Evolutionary conservation across 139 green algal species (phyloP).

Genomic region (Tetraselmis striata): DNA sequence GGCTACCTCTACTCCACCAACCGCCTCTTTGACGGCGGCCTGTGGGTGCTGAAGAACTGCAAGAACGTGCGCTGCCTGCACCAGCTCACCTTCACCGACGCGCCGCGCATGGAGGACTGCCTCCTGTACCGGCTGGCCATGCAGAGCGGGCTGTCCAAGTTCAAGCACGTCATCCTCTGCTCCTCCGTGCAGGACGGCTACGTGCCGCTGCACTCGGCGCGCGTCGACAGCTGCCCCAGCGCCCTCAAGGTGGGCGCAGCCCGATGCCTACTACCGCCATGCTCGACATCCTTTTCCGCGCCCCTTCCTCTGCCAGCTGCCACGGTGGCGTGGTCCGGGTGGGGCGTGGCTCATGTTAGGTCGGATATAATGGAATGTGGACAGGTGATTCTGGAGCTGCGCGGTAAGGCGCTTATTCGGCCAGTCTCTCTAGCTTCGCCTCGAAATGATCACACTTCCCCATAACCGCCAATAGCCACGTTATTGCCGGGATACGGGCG

Average conservation of each 20-base stretch:
- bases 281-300: constrained; percentile 12
- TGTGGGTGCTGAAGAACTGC: constrained; percentile 43
- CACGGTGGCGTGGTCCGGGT: too few species aligned
- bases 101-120: constrained; percentile 34
- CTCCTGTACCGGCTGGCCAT: constrained; percentile 52
- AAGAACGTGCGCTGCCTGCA: constrained; percentile 36
- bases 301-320: neutral
- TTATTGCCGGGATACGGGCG: too few species aligned
- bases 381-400: too few species aligned
- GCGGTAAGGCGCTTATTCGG: too few species aligned
- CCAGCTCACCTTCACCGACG: constrained; percentile 59
- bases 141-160: constrained; percentile 30
- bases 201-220: constrained; percentile 51
- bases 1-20: constrained; percentile 56
- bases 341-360: too few species aligned
- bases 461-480: too few species aligned
- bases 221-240: constrained; percentile 21
- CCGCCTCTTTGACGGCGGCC: constrained; percentile 40
- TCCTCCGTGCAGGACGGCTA: constrained; percentile 52
- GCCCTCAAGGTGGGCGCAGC: neutral
- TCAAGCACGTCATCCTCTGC: constrained; percentile 43
- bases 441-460: too few species aligned
- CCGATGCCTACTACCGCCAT: constrained; percentile 9
- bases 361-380: too few species aligned
- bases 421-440: too few species aligned